Base-by-base conservation (phyloP, 257 asterid species). In the Plectranthus barbatus region DNA sequence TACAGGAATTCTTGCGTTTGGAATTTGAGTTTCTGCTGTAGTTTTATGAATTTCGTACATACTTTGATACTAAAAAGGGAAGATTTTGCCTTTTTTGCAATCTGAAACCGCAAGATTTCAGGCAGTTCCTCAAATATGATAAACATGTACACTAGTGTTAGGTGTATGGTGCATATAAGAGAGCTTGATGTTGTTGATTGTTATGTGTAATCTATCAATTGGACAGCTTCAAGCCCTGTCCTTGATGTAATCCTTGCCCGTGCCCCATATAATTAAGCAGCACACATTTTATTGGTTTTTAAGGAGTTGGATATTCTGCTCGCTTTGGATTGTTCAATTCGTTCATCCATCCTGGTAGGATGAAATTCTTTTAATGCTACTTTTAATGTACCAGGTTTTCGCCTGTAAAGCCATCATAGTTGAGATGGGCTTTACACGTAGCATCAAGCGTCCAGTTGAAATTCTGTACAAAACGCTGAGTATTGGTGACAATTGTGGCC, bases 371-470 rank as follows among this genome's bases (percentile, higher is more conserved):
- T 33, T 33, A 7, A 33, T 33, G 37, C 37, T 33, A 5, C 9
- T 4, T 5, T 33, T 33, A 33, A 3, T 61, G 33, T 62, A 66
- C 55, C 40, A 83, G 82, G 93, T 76, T 68, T 49, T 44, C n/a
- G 11, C 39, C 51, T 47, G 60, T 33, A 39, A 10, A 46, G 55
- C 23, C 26, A 24, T 75, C n/a, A 52, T 14, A 47, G 23, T 48
- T 54, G 57, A 57, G 52, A 92, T 92, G 97, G 81, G 79, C 62
- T 71, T 83, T 33, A 55, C 84, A 49, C 75, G 80, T 15, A 78
- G 83, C 21, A 0, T 67, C 85, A 83, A 76, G 76, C 80, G 87
- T 56, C 89, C 94, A 3, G 55, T 83, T 67, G 84, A 72, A 60
- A 64, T 75, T 42, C 70, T 93, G 14, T 79, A 71, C 60, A 84